phyloP scores from a whole-genome alignment of 2,329 filamentous ascomycete species.

The Pestalotiopsis sp. region DNA sequence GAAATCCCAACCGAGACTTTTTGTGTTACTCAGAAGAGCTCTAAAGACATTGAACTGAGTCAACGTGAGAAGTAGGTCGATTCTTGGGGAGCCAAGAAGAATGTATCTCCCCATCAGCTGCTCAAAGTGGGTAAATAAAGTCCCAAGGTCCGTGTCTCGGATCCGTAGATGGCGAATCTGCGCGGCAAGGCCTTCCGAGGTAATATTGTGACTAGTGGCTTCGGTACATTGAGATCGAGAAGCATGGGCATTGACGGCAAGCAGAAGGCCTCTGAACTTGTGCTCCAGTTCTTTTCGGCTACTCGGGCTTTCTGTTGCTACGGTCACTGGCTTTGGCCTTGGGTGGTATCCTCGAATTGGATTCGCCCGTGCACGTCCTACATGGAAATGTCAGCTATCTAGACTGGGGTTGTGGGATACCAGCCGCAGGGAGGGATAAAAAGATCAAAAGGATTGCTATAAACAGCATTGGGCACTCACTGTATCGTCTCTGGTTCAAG shows the following conservation, averaged over 20 bases:
- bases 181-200: too few relatives aligned
- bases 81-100: not conserved
- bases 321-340: too few relatives aligned
- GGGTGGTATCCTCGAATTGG: too few relatives aligned
- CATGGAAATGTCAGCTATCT: too few relatives aligned
- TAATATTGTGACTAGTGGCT: too few relatives aligned
- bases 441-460: too few relatives aligned
- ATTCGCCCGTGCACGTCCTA: too few relatives aligned
- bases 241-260: not conserved
- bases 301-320: not conserved
- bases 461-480: not conserved
- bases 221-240: too few relatives aligned
- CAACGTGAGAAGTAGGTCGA: slow-evolving; percentile 8
- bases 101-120: not conserved
- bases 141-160: not conserved
- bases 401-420: too few relatives aligned
- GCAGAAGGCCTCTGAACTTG: not conserved
- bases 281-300: not conserved
- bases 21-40: slow-evolving; percentile 12
- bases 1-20: slow-evolving; percentile 6
- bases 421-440: too few relatives aligned
- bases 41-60: slow-evolving; percentile 16
- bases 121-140: not conserved
- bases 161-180: too few relatives aligned
- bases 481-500: slow-evolving; percentile 12